Evolutionary conservation across 176 grass and related monocot species (phyloP), one percentile per base, ranked within the genome.

Genomic region (Olyra latifolia): DNA sequence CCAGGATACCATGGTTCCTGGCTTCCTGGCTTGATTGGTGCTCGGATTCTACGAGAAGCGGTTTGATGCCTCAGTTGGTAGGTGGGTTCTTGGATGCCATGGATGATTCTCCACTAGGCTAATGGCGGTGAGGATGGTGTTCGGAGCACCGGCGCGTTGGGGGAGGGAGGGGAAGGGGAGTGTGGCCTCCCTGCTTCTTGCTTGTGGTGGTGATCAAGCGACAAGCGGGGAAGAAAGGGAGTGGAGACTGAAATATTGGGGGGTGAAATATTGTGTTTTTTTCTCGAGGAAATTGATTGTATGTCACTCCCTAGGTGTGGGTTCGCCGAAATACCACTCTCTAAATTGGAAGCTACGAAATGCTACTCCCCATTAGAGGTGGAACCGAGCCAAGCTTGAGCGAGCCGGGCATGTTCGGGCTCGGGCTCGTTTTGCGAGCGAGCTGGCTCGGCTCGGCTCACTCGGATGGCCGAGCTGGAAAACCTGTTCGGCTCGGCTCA

Each of bases 151-250:
- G 50, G 2, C 35, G n/a, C 46, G 59, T 45, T 14, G 62, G 80
- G 27, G 53, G 32, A 35, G 46, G 32, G 60, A 10, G n/a, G 22
- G 50, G 17, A 62, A 32, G 49, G 14, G 48, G 59, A 68, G 81
- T 75, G 86, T 80, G 86, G 42, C 29, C 30, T 4, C 48, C 86
- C 50, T 63, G 80, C 39, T 60, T 52, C 67, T 43, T 87, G 19
- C 69, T 80, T 62, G 79, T 82, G 65, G 59, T 56, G 62, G 40
- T 32, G 40, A 83, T 74, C 81, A 58, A 50, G 35, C 22, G 19
- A 22, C 69, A 4, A 35, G 6, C 60, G 42, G 74, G 58, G 27
- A 80, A 57, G 58, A 77, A 77, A 69, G 63, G 38, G 64, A 56
- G 49, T n/a, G 32, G 63, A 55, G 30, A 30, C 29, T 41, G 39